phyloP scores from a whole-genome alignment of 805 yeast species.

The Lipomyces orientalis region DNA sequence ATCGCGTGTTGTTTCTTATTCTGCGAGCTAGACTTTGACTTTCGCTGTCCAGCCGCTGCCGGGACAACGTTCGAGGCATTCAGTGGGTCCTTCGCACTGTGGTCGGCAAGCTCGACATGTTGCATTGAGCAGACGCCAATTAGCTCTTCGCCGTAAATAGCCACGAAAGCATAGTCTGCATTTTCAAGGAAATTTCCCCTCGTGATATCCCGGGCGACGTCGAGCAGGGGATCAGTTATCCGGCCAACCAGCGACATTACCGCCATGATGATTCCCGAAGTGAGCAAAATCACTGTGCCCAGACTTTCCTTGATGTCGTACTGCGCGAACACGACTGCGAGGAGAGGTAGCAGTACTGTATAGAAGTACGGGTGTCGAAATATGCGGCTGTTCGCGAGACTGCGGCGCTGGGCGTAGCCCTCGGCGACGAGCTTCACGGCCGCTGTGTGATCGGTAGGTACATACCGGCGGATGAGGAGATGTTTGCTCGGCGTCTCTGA shows the following conservation, averaged over 20 bases:
- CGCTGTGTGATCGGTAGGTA: conserved; percentile 16
- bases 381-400: conserved; percentile 29
- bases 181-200: conserved; percentile 25
- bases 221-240: conserved; percentile 29
- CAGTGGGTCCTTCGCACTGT: conserved; percentile 12
- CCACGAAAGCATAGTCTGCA: conserved; percentile 28
- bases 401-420: conserved; percentile 29
- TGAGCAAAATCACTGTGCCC: conserved; percentile 29
- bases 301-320: conserved; percentile 19
- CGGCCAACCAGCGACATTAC: conserved; percentile 35
- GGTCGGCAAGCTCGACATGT: conserved; percentile 27
- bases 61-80: not conserved
- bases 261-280: conserved; percentile 31
- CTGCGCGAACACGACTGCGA: conserved; percentile 24
- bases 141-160: conserved; percentile 26
- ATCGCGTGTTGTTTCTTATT: conserved; percentile 22
- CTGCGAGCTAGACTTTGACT: not conserved
- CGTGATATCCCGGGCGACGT: conserved; percentile 19
- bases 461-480: conserved; percentile 21
- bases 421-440: conserved; percentile 29
- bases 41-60: not conserved
- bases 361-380: conserved; percentile 29
- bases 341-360: conserved; percentile 22
- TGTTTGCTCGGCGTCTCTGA: conserved; percentile 6
- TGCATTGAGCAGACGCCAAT: conserved; percentile 31